Evolutionary conservation across 1,284 basidiomycete genomes (phyloP).

Genomic region (Malassezia pachydermatis): DNA sequence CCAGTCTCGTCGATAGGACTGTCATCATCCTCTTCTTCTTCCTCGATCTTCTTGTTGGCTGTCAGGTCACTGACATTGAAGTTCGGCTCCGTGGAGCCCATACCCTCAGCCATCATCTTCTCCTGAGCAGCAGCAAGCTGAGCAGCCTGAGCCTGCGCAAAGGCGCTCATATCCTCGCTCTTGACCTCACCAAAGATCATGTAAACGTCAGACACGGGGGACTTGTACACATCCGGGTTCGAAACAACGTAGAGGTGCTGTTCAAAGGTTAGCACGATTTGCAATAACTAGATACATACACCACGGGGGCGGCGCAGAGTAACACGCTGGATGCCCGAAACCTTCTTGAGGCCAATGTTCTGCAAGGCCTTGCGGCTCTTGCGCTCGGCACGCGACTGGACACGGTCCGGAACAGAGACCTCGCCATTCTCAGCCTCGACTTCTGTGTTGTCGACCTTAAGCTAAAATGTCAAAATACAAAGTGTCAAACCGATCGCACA

Average conservation of each 20-base stretch:
- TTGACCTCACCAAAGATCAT: conserved; percentile 98
- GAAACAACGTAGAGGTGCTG: conserved; percentile 85
- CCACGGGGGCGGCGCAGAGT: conserved; percentile 89
- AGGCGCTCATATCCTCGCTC: conserved; percentile 82
- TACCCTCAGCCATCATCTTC: conserved; percentile 18
- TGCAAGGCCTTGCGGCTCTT: conserved; percentile 47
- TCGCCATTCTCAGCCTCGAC: conserved; percentile 57
- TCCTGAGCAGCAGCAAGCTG: conserved; percentile 62
- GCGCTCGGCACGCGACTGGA: conserved; percentile 57
- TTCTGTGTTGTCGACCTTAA: conserved; percentile 53
- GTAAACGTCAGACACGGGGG: conserved; percentile 90
- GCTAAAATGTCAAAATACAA: conserved; percentile 16
- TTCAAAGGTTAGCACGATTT: background rate
- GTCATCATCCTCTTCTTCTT: conserved; percentile 47
- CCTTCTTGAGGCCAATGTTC: conserved; percentile 58
- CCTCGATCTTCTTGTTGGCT: conserved; percentile 26
- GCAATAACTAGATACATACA: conserved; percentile 52
- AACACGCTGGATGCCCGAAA: conserved; percentile 84
- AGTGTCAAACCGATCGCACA: no score
- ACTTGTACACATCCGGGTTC: conserved; percentile 94
- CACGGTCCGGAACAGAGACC: conserved; percentile 74
- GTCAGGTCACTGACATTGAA: conserved; percentile 15
- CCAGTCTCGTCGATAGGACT: conserved; percentile 49
- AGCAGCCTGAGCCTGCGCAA: conserved; percentile 70
- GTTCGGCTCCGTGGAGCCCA: conserved; percentile 16